These are phyloP conservation scores for Fomitopsis palustris DNA, from an alignment of 1,284 basidiomycete species.

Conservation along the genomic window DNA sequence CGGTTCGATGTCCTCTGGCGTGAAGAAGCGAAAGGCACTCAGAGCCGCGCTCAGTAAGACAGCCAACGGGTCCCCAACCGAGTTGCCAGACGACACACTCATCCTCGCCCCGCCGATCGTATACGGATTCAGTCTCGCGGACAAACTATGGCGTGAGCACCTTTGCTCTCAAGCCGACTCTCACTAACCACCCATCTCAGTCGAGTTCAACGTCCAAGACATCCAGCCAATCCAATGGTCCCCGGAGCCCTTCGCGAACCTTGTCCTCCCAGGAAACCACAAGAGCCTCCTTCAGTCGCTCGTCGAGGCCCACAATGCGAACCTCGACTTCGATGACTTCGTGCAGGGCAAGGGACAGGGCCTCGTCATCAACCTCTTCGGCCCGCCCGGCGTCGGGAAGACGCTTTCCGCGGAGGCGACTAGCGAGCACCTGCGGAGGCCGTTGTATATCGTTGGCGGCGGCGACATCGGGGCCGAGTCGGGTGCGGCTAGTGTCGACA, in stretches of 20 bases:
- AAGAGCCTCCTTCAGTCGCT: slow-evolving; percentile 55
- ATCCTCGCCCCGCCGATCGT: slow-evolving; percentile 52
- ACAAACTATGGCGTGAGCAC: slow-evolving; percentile 55
- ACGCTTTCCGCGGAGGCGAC: slow-evolving; percentile 54
- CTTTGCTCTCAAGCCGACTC: not conserved
- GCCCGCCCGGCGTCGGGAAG: slow-evolving; percentile 58
- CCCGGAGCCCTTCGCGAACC: slow-evolving; percentile 51
- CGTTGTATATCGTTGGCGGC: slow-evolving; percentile 58
- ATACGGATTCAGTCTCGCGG: slow-evolving; percentile 55
- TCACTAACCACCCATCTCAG: slow-evolving; percentile 25
- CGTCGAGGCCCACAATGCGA: slow-evolving; percentile 51
- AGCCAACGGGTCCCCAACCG: slow-evolving; percentile 20
- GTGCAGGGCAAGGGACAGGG: slow-evolving; percentile 61
- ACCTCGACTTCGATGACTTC: slow-evolving; percentile 56
- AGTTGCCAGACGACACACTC: slow-evolving; percentile 45
- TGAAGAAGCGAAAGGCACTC: not conserved
- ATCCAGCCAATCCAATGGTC: slow-evolving; percentile 52
- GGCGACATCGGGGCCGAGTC: slow-evolving; percentile 51
- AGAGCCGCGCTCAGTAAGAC: not conserved
- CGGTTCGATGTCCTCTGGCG: not conserved
- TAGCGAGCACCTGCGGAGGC: slow-evolving; percentile 54
- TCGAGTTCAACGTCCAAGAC: slow-evolving; percentile 52
- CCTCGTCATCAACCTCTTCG: slow-evolving; percentile 56
- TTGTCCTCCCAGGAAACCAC: slow-evolving; percentile 48
- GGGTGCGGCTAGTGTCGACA: slow-evolving; percentile 31